Evolutionary conservation across 306 rosid genomes (phyloP), one percentile per base, ranked within the genome.

Genomic region (Sicyos baderoa): DNA sequence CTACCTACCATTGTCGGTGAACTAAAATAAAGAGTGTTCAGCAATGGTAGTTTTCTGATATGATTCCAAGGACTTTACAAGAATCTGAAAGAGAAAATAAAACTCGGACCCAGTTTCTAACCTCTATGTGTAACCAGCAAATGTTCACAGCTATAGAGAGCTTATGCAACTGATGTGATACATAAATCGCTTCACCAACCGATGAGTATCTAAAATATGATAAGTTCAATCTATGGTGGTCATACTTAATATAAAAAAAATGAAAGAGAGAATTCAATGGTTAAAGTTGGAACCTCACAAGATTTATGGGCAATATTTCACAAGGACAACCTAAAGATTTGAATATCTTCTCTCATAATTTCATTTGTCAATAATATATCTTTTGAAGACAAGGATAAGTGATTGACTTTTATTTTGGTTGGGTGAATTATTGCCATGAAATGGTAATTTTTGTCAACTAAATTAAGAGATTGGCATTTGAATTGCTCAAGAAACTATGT

Each of bases 371-470:
- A 54, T 18, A 9, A 9, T 61, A 17, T 37, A 55, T 54, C 21
- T 16, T 59, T 61, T 10, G 4, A 32, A n/a, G 49, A 35, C 12
- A 40, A 18, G 29, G 22, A 4, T n/a, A n/a, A 37, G 29, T 40
- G 51, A 62, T 62, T 17, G 68, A 61, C 68, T 37, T 32, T 61
- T 60, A 47, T 27, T 59, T 59, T 35, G 16, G 49, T 14, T 3
- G 6, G 15, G 23, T 8, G 23, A 60, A 35, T 6, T 1, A 18
- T 61, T 19, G 6, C 15, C 23, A 60, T 37, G 48, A 32, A 60
- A 16, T 16, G 15, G 15, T n/a, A n/a, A n/a, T 4, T 35, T 59
- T 9, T 58, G 11, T 35, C 23, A 60, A 37, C 37, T 37, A 35
- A 40, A 5, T 37, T 62, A 62, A 40, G 50, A 10, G 50, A 40